These are phyloP conservation scores for Blastobotrys parvus DNA, from an alignment of 805 yeast genomes.

Conservation along the genomic window DNA sequence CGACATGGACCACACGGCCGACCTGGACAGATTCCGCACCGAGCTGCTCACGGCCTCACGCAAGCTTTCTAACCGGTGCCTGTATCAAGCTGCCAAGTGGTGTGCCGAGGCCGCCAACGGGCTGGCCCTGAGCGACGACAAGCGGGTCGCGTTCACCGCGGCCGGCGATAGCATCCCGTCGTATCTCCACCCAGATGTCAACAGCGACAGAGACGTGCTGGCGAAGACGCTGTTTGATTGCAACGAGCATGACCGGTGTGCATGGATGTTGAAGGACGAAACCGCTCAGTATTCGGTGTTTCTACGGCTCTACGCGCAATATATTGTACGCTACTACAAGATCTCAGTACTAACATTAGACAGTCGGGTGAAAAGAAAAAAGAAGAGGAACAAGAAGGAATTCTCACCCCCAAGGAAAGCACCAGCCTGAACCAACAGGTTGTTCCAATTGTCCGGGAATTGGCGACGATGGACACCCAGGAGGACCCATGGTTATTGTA, in stretches of 20 bases:
- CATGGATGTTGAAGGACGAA: conserved; percentile 42
- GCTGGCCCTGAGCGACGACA: conserved; percentile 22
- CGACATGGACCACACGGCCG: neutral
- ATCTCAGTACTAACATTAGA: neutral
- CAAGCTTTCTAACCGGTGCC: conserved; percentile 46
- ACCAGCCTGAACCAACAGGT: conserved; percentile 26
- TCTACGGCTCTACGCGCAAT: conserved; percentile 58
- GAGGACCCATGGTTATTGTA: conserved; percentile 59
- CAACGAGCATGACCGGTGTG: conserved; percentile 78
- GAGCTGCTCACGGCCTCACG: conserved; percentile 29
- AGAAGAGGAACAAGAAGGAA: conserved; percentile 65
- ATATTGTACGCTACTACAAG: conserved; percentile 29
- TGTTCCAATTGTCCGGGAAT: conserved; percentile 32
- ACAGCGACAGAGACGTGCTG: conserved; percentile 42
- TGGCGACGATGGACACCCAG: conserved; percentile 15
- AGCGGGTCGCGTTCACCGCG: neutral
- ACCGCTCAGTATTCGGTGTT: conserved; percentile 39
- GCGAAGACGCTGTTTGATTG: conserved; percentile 72
- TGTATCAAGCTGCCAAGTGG: conserved; percentile 65
- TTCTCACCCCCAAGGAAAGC: conserved; percentile 33
- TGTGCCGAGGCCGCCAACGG: conserved; percentile 69
- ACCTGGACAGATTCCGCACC: neutral
- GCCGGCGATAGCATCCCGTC: neutral
- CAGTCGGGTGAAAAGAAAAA: conserved; percentile 63
- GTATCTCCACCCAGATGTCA: conserved; percentile 1